Conservation (phyloP, 805 yeast genomes). For the Myxozyma neglecta region DNA sequence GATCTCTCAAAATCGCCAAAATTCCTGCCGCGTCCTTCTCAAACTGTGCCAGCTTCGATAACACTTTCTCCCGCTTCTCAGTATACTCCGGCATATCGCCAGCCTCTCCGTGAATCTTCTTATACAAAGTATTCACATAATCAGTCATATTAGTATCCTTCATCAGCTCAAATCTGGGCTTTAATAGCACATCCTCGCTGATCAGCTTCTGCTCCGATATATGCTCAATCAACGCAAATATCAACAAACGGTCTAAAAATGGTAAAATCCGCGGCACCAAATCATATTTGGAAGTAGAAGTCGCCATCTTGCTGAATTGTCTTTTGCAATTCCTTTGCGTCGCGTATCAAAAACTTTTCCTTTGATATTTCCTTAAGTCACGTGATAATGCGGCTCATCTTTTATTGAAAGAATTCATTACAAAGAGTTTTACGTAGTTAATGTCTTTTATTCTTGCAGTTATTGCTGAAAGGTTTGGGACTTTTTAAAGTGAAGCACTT, state of each 20-base stretch:
- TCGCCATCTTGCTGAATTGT: background rate
- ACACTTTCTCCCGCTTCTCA: conserved; percentile 41
- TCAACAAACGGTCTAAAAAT: conserved; percentile 62
- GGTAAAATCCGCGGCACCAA: conserved; percentile 48
- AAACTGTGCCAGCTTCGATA: conserved; percentile 37
- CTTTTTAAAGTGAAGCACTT: no score
- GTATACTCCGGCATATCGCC: conserved; percentile 46
- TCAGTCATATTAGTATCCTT: conserved; percentile 59
- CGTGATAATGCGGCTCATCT: background rate
- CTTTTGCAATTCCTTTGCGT: background rate
- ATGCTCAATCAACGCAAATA: conserved; percentile 54
- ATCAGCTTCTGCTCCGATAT: conserved; percentile 47
- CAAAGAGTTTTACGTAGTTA: no score
- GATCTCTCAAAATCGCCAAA: conserved; percentile 37
- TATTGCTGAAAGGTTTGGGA: no score
- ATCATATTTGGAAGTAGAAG: conserved; percentile 7
- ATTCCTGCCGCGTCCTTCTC: conserved; percentile 27
- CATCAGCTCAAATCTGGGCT: conserved; percentile 53
- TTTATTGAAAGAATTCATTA: no score
- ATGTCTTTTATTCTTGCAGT: no score
- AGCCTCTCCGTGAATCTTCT: conserved; percentile 43
- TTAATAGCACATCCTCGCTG: conserved; percentile 48
- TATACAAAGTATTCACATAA: conserved; percentile 50
- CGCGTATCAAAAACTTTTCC: conserved; percentile 2
- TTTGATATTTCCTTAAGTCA: background rate